These are phyloP conservation scores for Pichia sporocuriosa DNA, from an alignment of 805 yeast species.

Conservation along the genomic window DNA sequence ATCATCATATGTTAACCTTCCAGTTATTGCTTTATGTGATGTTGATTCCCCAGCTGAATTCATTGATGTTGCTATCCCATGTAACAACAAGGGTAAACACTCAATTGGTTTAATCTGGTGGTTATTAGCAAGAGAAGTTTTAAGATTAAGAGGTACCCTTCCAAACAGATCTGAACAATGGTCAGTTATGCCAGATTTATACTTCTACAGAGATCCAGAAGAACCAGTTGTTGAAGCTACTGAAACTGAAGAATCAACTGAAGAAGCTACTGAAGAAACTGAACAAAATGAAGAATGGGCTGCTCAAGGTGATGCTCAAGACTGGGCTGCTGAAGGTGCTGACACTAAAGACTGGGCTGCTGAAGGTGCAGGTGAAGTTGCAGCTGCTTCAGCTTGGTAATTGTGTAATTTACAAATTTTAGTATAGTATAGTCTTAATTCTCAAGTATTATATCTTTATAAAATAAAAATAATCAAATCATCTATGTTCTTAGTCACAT, in stretches of 20 bases:
- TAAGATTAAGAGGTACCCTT: constrained; percentile 96
- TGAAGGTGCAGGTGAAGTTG: constrained; percentile 27
- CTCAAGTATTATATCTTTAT: constrained; percentile 10
- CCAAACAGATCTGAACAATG: constrained; percentile 95
- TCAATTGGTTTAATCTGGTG: constrained; percentile 99
- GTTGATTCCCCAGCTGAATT: constrained; percentile 98
- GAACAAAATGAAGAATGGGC: constrained; percentile 45
- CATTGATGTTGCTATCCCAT: constrained; percentile 99
- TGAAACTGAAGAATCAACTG: constrained; percentile 55
- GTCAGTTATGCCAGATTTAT: constrained; percentile 99
- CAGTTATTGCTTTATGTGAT: constrained; percentile 98
- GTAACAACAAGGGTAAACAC: constrained; percentile 99
- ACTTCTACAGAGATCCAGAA: constrained; percentile 99
- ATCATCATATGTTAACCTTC: constrained; percentile 99
- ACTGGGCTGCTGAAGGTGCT: constrained; percentile 57
- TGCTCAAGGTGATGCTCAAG: constrained; percentile 42
- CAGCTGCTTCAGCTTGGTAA: constrained; percentile 31
- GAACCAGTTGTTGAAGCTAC: constrained; percentile 81
- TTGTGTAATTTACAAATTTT: constrained; percentile 17
- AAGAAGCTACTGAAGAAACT: constrained; percentile 53
- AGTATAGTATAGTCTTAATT: constrained; percentile 8
- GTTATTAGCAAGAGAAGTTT: constrained; percentile 98
- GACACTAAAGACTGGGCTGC: constrained; percentile 36
- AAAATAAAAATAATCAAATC: constrained; percentile 14
- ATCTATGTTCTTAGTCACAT: constrained; percentile 8